Conservation (phyloP, 2,329 filamentous ascomycete genomes). For the Dothidotthia symphoricarpi region DNA sequence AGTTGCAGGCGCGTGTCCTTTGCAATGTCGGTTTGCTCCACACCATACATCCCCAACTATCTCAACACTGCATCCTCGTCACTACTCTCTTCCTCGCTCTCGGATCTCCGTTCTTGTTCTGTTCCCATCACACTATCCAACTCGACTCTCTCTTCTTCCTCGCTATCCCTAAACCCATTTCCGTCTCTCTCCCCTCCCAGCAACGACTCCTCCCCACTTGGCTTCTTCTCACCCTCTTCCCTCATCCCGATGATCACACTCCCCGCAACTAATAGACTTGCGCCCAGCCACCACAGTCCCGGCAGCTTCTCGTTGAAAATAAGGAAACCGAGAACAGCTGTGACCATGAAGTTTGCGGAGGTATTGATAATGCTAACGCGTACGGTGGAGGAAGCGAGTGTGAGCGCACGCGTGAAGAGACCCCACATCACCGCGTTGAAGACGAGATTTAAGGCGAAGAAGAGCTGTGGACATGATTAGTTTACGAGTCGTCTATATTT, state of each 20-base stretch:
- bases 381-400: conserved; percentile 70
- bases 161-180: conserved; percentile 42
- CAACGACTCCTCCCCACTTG: conserved; percentile 25
- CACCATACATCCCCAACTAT: conserved; percentile 9
- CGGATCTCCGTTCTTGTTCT: conserved; percentile 11
- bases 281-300: conserved; percentile 74
- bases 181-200: conserved; percentile 16
- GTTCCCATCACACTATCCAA: conserved; percentile 27
- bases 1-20: too few species aligned
- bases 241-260: conserved; percentile 76
- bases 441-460: conserved; percentile 71
- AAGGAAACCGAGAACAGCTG: conserved; percentile 66
- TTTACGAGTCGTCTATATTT: too few species aligned
- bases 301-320: conserved; percentile 73
- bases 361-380: conserved; percentile 82
- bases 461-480: too few species aligned
- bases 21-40: too few species aligned
- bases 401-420: conserved; percentile 76
- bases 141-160: conserved; percentile 26
- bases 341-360: conserved; percentile 76
- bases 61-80: conserved; percentile 36
- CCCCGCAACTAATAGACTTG: conserved; percentile 68
- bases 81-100: conserved; percentile 13
- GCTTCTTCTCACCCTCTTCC: conserved; percentile 52
- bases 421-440: conserved; percentile 85